Percentiles rank a stretch among this genome's conserved stretches.
phyloP scores from a whole-genome alignment of 108 stramenopile genomes.

The Cyclotella baltica region DNA sequence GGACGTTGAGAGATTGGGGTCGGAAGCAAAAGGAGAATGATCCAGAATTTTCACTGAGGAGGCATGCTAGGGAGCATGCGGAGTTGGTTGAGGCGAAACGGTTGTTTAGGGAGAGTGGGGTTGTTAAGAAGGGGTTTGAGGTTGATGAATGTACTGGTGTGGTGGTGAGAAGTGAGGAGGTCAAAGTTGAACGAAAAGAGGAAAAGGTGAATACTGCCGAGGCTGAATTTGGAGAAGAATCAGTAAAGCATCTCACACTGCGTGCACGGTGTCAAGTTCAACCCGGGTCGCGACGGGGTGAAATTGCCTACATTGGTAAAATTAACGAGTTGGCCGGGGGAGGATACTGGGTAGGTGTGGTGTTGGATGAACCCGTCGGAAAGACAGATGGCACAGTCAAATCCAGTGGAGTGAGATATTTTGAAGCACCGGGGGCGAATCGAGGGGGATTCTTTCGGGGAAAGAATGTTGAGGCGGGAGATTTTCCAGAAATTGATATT shows the following conservation, averaged over 20 bases:
- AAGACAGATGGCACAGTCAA: slow-evolving; percentile 89
- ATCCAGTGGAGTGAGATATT: slow-evolving; percentile 59
- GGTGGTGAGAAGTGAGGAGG: slow-evolving; percentile 47
- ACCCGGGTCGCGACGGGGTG: slow-evolving; percentile 91
- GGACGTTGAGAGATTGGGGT: slow-evolving; percentile 93
- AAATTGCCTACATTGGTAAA: slow-evolving; percentile 82
- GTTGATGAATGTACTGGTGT: slow-evolving; percentile 67
- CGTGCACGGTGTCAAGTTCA: slow-evolving; percentile 89
- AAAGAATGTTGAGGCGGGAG: slow-evolving; percentile 80
- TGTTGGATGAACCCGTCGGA: slow-evolving; percentile 95
- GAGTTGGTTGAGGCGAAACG: slow-evolving; percentile 76
- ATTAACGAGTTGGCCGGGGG: slow-evolving; percentile 75
- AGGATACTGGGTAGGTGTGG: slow-evolving; percentile 93
- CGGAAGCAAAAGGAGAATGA: slow-evolving; percentile 87
- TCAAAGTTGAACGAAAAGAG: slow-evolving; percentile 28
- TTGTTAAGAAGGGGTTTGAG: slow-evolving; percentile 69
- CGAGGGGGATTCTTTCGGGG: slow-evolving; percentile 83
- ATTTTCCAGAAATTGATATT: slow-evolving; percentile 86
- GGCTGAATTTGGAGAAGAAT: slow-evolving; percentile 49
- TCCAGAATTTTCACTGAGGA: slow-evolving; percentile 79
- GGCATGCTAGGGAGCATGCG: slow-evolving; percentile 80
- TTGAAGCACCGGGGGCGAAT: slow-evolving; percentile 65
- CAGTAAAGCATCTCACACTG: slow-evolving; percentile 67
- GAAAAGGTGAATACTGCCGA: slow-evolving; percentile 15
- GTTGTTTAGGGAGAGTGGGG: slow-evolving; percentile 61